Evolutionary conservation across 148 eudicot genomes (phyloP), one percentile per base, ranked within the genome.

Genomic region (Arctostaphylos glauca): DNA sequence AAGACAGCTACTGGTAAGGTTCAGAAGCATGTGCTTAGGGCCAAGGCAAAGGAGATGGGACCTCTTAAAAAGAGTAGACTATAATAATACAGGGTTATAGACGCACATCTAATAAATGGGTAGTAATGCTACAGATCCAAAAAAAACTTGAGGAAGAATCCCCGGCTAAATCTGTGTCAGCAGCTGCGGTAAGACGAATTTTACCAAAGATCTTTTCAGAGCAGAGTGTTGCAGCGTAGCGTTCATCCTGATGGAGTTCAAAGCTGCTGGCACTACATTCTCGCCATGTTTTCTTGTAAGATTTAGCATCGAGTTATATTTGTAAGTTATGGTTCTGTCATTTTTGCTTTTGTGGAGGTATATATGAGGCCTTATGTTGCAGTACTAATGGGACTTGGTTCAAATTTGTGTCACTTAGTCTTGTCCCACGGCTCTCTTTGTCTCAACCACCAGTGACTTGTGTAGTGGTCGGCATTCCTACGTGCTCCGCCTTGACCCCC

Each of bases 1-100:
- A 96, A 96, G 86, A 96, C 98, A 0, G 98, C 98, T 14, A 96
- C 98, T 0, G 98, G 98, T 77, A 96, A 96, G 88, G 92, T 96
- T 70, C 98, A 96, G 89, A 96, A 96, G 82, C 97, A 96, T 82
- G 5, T 94, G 74, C 85, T 96, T 83, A 93, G 98, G 89, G 83
- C 92, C 1, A 96, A 89, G 88, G 98, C 92, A 0, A 96, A 96
- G 87, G 95, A 96, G 87, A 83, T 96, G 95, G 98, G 98, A 81
- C 93, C 98, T 14, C 83, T 93, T 82, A 92, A 87, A 87, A 83
- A 47, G 82, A 96, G 98, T 80, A 87, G 92, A 68, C 54, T 96
- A 86, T 96, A 74, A 85, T 48, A 54, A 19, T 79, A 44, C 76
- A 62, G 6, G 6, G 15, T 16, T 19, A 44, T 72, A 18, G 6